Percentiles rank a stretch among this genome's conserved stretches.
Conservation (phyloP, 2,329 filamentous ascomycete species). For the Claviceps humidiphila region DNA sequence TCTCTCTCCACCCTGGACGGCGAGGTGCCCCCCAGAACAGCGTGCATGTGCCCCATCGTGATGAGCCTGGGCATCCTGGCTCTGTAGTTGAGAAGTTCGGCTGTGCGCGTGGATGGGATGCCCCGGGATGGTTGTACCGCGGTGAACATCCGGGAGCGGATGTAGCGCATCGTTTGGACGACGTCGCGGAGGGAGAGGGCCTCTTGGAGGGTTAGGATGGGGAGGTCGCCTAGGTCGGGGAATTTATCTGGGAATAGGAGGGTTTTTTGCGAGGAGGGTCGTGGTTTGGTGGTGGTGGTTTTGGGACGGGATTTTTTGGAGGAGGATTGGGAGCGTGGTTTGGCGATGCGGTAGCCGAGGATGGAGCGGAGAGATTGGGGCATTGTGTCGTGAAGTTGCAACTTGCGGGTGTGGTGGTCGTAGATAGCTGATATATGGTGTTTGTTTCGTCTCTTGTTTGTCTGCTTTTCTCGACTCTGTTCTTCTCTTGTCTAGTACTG, state of each 20-base stretch:
- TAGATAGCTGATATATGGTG: too few relatives aligned
- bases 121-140: constrained; percentile 44
- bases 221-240: constrained; percentile 45
- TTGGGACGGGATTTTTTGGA: constrained; percentile 6
- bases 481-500: too few relatives aligned
- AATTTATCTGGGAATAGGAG: constrained; percentile 33
- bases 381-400: constrained; percentile 9
- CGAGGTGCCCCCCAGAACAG: constrained; percentile 37
- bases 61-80: constrained; percentile 48
- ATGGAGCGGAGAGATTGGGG: constrained; percentile 24
- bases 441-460: not conserved
- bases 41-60: constrained; percentile 52
- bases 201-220: constrained; percentile 31
- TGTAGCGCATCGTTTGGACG: constrained; percentile 50
- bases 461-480: too few relatives aligned
- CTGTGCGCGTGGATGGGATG: constrained; percentile 49
- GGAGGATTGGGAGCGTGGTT: constrained; percentile 11
- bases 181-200: constrained; percentile 42
- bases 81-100: constrained; percentile 51
- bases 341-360: constrained; percentile 24
- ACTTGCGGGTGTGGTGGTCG: too few relatives aligned
- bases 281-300: constrained; percentile 8
- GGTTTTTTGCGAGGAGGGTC: constrained; percentile 9
- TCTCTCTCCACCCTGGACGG: constrained; percentile 56
- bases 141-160: constrained; percentile 49